These are phyloP conservation scores for Sarocladium strictum DNA, from an alignment of 2,329 filamentous ascomycete species.

Conservation along the genomic window DNA sequence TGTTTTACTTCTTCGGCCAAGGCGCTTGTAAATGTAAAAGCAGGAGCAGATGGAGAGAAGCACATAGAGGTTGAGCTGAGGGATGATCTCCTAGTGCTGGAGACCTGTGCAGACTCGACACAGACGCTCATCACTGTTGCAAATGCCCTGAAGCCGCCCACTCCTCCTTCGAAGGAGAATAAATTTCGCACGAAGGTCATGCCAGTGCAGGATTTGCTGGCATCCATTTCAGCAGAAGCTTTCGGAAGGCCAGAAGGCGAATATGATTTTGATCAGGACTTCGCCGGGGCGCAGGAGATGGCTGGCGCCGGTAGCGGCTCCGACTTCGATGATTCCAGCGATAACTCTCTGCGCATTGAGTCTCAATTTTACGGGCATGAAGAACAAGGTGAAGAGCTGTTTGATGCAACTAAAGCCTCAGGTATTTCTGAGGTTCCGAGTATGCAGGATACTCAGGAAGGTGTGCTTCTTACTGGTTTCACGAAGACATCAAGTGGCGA, in stretches of 20 bases:
- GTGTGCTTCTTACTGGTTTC: conserved; percentile 28
- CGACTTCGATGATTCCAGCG: conserved; percentile 23
- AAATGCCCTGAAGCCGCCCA: conserved; percentile 76
- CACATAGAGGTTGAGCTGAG: conserved; percentile 73
- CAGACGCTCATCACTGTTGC: conserved; percentile 80
- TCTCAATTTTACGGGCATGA: conserved; percentile 44
- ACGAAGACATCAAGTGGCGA: conserved; percentile 16
- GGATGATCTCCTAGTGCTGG: conserved; percentile 82
- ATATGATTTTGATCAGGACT: conserved; percentile 59
- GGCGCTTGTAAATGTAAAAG: conserved; percentile 54
- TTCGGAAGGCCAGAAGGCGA: conserved; percentile 59
- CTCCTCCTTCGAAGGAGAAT: conserved; percentile 71
- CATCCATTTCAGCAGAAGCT: conserved; percentile 83
- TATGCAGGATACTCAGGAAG: conserved; percentile 31
- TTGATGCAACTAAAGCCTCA: conserved; percentile 37
- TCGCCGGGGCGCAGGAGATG: conserved; percentile 47
- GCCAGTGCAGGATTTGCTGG: conserved; percentile 80
- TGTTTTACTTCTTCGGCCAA: conserved; percentile 82
- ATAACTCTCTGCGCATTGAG: conserved; percentile 30
- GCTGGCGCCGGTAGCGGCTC: conserved; percentile 35
- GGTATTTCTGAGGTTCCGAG: conserved; percentile 21
- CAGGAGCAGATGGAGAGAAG: conserved; percentile 50
- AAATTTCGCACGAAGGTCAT: conserved; percentile 86
- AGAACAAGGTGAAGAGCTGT: conserved; percentile 38
- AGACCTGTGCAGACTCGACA: conserved; percentile 95